phyloP scores from a whole-genome alignment of 345 rosid genomes.

The Punica granatum region DNA sequence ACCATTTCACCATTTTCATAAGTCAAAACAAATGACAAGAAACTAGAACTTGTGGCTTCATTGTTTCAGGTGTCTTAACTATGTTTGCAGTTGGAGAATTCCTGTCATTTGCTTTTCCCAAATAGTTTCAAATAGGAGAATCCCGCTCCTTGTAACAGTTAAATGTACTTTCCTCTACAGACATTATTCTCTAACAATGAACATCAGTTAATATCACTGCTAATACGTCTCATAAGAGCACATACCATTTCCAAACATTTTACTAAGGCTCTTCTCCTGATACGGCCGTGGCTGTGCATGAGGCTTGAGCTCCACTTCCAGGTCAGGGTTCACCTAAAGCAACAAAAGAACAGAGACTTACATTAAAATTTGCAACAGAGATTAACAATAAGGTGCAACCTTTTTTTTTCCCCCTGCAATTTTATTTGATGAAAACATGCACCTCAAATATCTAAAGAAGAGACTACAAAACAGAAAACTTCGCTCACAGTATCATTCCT shows the following conservation, averaged over 20 bases:
- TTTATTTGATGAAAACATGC: background rate
- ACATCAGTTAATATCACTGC: background rate
- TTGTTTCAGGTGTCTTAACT: background rate
- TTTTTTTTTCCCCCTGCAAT: too few relatives aligned
- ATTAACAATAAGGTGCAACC: slow-evolving; percentile 1
- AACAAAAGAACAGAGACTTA: slow-evolving; percentile 8
- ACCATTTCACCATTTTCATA: too few relatives aligned
- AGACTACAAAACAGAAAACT: background rate
- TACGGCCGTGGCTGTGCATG: slow-evolving; percentile 95
- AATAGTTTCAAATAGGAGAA: background rate
- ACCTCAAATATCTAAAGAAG: background rate
- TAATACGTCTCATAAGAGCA: background rate
- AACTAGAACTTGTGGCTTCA: background rate
- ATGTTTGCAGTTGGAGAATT: background rate
- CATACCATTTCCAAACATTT: slow-evolving; percentile 99
- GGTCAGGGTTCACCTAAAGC: slow-evolving; percentile 85
- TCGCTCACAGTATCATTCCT: slow-evolving; percentile 78
- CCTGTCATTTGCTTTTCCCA: background rate
- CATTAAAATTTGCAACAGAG: background rate
- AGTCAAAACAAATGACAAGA: background rate
- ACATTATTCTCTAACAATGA: background rate
- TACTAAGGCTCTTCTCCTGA: slow-evolving; percentile 94
- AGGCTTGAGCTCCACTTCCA: slow-evolving; percentile 85
- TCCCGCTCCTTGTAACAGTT: background rate
- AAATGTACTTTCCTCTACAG: background rate